A percentile compares a stretch with the other conserved stretches of the same genome.
phyloP scores from a whole-genome alignment of 345 rosid genomes.

The Pistacia vera region DNA sequence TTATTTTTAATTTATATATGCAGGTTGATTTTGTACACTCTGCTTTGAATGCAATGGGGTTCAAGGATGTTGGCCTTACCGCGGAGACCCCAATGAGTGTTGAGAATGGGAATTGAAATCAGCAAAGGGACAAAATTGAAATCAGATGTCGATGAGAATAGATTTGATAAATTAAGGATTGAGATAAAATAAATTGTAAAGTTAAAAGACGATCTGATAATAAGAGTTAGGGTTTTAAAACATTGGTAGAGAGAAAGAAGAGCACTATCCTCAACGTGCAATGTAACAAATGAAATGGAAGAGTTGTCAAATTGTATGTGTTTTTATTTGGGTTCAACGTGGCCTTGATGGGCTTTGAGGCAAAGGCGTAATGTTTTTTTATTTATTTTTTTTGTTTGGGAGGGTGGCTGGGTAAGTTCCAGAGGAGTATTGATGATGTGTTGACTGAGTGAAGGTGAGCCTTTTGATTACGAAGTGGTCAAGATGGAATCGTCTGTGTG shows the following conservation, averaged over 20 bases:
- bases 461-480: background rate
- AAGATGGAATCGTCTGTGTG: background rate
- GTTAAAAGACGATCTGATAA: background rate
- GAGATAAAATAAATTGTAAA: too few species aligned
- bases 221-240: background rate
- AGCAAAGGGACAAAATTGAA: background rate
- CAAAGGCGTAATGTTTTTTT: background rate
- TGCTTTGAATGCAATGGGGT: slow-evolving; percentile 71
- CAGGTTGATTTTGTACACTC: slow-evolving; percentile 91
- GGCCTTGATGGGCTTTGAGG: slow-evolving; percentile 9
- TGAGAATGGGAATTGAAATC: slow-evolving; percentile 81
- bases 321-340: background rate
- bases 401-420: background rate
- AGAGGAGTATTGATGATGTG: background rate
- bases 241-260: too few species aligned
- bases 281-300: background rate
- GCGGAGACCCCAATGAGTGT: slow-evolving; percentile 70
- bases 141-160: background rate
- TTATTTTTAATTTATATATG: background rate
- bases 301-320: background rate
- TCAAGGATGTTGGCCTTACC: slow-evolving; percentile 74
- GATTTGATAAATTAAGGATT: too few species aligned
- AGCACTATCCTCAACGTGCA: background rate
- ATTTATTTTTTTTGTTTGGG: background rate
- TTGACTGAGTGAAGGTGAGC: background rate